phyloP scores from a whole-genome alignment of 2,329 filamentous ascomycete genomes.

The Pseudogymnoascus sp. region DNA sequence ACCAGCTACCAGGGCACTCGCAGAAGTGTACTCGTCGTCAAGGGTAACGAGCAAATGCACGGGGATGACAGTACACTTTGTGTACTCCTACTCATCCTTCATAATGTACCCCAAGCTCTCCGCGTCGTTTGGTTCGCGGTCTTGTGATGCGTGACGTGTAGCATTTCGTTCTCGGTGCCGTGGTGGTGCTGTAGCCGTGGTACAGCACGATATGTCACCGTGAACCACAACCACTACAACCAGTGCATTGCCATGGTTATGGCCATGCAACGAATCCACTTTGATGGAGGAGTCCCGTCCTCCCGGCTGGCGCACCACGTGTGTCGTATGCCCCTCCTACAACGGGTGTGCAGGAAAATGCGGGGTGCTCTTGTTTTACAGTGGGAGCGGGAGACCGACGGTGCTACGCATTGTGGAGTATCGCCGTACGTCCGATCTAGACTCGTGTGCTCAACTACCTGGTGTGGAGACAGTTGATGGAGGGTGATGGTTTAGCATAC shows the following conservation, averaged over 20 bases:
- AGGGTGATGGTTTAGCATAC: neutral
- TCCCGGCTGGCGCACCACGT: conserved; percentile 2
- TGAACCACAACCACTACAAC: neutral
- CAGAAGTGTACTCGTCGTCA: neutral
- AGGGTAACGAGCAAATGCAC: neutral
- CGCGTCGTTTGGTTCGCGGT: neutral
- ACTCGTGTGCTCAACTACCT: neutral
- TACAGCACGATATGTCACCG: neutral
- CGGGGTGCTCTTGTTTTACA: neutral
- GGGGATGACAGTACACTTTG: neutral
- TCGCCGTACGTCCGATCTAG: neutral
- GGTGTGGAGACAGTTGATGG: neutral
- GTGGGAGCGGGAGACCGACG: neutral
- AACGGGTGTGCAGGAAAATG: neutral
- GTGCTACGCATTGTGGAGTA: neutral
- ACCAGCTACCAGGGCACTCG: neutral
- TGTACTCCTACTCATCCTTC: neutral
- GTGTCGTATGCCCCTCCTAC: neutral
- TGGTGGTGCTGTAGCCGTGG: neutral
- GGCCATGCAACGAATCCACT: neutral
- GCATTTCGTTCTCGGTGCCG: neutral
- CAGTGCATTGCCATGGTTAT: neutral
- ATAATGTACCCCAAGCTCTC: neutral
- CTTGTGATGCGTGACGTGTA: conserved; percentile 9
- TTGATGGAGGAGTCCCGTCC: neutral